Base-by-base conservation (phyloP, 2,329 filamentous ascomycete species). In the Cryphonectria carpinicola region DNA sequence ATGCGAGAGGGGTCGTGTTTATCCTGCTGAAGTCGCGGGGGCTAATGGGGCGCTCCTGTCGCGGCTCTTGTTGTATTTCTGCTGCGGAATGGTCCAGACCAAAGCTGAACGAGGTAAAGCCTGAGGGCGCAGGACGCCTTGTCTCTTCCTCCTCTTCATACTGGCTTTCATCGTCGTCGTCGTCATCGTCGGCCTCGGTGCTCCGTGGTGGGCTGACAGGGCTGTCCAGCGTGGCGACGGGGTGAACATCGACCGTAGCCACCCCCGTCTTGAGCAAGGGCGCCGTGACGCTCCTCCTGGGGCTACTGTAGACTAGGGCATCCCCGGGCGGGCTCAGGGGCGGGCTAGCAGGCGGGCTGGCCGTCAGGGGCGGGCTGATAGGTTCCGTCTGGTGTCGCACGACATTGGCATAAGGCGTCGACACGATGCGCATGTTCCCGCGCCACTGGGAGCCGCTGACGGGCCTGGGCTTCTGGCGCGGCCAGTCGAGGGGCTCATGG, bases 401-500 rank as follows among this genome's bases (percentile, higher is more conserved):
- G 5, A 71, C 52, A 17, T 14, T 35, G 43, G 41, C 66, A 28
- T 71, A 71, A n/a, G 71, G 71, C 32, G 71, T 66, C 19, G 69
- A 71, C 4, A 68, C 71, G 63, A 72, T 65, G 58, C 71, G 71
- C 71, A 72, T 72, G 66, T 39, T 71, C 49, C 64, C 62, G 49
- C 71, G 71, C 71, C 71, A 72, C 25, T 72, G 71, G 32, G 68
- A 70, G 32, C 71, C 69, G 66, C 66, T 68, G 22, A 72, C 71
- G 46, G 71, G 66, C 35, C 63, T 60, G 19, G 71, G 71, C 37
- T 71, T 72, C 69, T 72, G 71, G 32, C 66, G 69, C 19, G 71
- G 71, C 71, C 71, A 72, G 66, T 72, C 71, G 49, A 62, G 52
- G 56, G 71, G 71, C 66, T 72, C 71, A 46, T 70, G 71, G n/a